These are phyloP conservation scores for Leccinum aurantiacum DNA, from an alignment of 768 basidiomycete species.

Conservation along the genomic window DNA sequence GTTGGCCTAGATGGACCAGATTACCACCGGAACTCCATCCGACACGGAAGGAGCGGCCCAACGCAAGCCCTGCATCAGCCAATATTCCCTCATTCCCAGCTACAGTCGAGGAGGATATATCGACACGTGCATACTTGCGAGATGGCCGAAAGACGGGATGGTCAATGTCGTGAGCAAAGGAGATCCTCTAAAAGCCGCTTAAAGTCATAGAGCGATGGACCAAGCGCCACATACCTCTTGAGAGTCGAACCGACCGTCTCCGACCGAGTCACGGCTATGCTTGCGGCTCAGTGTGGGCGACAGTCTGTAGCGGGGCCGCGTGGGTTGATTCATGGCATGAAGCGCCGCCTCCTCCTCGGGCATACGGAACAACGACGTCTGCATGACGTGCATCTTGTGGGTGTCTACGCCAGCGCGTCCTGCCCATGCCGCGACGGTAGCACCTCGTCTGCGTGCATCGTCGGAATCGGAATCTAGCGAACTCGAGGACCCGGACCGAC, in stretches of 20 bases:
- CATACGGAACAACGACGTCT: conserved; percentile 78
- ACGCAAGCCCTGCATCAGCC: conserved; percentile 79
- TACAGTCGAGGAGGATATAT: conserved; percentile 62
- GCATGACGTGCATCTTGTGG: conserved; percentile 92
- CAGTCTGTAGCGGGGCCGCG: conserved; percentile 36
- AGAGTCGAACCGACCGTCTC: conserved; percentile 62
- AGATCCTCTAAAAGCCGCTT: conserved; percentile 55
- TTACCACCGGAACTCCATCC: conserved; percentile 86
- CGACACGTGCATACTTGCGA: conserved; percentile 77
- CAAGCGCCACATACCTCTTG: conserved; percentile 50
- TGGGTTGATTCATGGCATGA: conserved; percentile 49
- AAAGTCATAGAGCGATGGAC: conserved; percentile 1
- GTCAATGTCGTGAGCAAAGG: conserved; percentile 74
- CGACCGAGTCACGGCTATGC: conserved; percentile 77
- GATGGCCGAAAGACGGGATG: conserved; percentile 70
- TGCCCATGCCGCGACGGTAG: conserved; percentile 67
- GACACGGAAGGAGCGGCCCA: conserved; percentile 86
- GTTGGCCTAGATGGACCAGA: conserved; percentile 71
- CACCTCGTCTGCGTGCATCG: conserved; percentile 31
- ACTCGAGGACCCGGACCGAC: conserved; percentile 35
- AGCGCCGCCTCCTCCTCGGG: conserved; percentile 72
- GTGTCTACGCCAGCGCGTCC: conserved; percentile 75
- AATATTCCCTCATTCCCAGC: conserved; percentile 62
- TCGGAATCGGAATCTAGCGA: conserved; percentile 25
- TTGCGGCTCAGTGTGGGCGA: conserved; percentile 53